phyloP scores from a whole-genome alignment of 495 filamentous ascomycete genomes.

The Penicillium mononematosum region DNA sequence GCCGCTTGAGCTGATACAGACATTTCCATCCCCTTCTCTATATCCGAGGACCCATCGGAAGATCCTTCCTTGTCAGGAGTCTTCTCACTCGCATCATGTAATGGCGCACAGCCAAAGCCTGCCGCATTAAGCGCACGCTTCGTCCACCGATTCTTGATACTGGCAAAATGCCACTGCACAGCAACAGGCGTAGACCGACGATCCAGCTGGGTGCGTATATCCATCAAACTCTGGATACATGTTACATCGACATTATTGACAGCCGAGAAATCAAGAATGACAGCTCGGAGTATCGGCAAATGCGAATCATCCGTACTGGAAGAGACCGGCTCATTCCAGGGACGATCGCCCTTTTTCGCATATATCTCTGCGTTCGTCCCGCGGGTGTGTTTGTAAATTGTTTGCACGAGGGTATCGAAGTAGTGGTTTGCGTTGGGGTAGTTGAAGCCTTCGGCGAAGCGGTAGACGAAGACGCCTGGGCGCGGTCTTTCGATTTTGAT shows the following conservation, averaged over 20 bases:
- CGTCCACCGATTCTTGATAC: constrained; percentile 91
- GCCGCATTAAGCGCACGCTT: constrained; percentile 84
- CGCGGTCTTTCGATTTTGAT: constrained; percentile 73
- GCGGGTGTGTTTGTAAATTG: constrained; percentile 71
- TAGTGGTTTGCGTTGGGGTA: constrained; percentile 90
- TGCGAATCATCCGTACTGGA: constrained; percentile 47
- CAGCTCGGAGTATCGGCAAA: constrained; percentile 75
- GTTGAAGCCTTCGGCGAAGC: constrained; percentile 91
- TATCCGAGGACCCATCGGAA: constrained; percentile 65
- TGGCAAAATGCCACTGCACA: constrained; percentile 92
- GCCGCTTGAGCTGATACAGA: not conserved
- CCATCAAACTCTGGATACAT: constrained; percentile 87
- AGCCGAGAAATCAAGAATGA: constrained; percentile 89
- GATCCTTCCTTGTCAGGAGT: not conserved
- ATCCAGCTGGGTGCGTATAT: constrained; percentile 93
- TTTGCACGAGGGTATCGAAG: constrained; percentile 68
- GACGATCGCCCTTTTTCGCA: constrained; percentile 69
- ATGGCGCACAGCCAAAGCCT: constrained; percentile 73
- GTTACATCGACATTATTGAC: constrained; percentile 96
- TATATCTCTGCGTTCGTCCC: constrained; percentile 65
- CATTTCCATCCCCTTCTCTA: constrained; percentile 15
- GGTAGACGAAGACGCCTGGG: constrained; percentile 91
- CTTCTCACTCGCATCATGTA: constrained; percentile 47
- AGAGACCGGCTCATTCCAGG: constrained; percentile 92
- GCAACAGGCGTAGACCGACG: constrained; percentile 72